Evolutionary conservation across 73 alveolate genomes (phyloP).

Genomic region (Vitrella brassicaformis): DNA sequence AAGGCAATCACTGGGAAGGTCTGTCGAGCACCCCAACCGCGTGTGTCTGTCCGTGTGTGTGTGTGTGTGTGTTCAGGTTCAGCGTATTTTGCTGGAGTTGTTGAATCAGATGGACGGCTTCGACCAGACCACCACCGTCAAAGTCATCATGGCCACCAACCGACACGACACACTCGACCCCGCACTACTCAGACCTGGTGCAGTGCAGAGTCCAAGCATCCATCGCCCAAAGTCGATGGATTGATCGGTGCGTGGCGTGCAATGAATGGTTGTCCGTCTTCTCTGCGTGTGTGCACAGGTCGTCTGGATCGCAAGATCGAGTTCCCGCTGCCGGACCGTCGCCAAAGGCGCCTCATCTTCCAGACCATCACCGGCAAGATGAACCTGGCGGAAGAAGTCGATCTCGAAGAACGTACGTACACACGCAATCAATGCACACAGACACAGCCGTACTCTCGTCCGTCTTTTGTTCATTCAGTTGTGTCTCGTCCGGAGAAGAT

Average conservation of each 20-base stretch:
- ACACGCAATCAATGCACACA: too few species aligned
- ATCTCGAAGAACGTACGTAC: slow-evolving; percentile 71
- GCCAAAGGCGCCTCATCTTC: slow-evolving; percentile 89
- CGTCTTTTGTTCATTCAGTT: too few species aligned
- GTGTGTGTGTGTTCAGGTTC: too few species aligned
- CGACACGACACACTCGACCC: slow-evolving; percentile 94
- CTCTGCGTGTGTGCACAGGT: slow-evolving; percentile 2
- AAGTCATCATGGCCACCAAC: slow-evolving; percentile 91
- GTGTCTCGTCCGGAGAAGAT: slow-evolving; percentile 93
- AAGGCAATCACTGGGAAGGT: too few species aligned
- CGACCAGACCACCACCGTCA: slow-evolving; percentile 77
- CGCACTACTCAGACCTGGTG: slow-evolving; percentile 93
- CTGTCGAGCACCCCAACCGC: too few species aligned
- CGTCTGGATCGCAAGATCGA: slow-evolving; percentile 86
- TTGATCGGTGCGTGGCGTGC: too few species aligned
- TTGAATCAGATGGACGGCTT: slow-evolving; percentile 95
- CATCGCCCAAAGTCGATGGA: too few species aligned
- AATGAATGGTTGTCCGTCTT: neutral
- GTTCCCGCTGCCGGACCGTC: slow-evolving; percentile 94
- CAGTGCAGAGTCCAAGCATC: too few species aligned
- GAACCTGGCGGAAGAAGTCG: slow-evolving; percentile 93
- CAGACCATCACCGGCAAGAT: slow-evolving; percentile 78
- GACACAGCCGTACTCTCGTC: too few species aligned
- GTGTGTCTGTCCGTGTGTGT: too few species aligned
- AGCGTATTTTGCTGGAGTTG: slow-evolving; percentile 87